Conservation (phyloP, 23 red algal species). For the Gracilariopsis chorda region DNA sequence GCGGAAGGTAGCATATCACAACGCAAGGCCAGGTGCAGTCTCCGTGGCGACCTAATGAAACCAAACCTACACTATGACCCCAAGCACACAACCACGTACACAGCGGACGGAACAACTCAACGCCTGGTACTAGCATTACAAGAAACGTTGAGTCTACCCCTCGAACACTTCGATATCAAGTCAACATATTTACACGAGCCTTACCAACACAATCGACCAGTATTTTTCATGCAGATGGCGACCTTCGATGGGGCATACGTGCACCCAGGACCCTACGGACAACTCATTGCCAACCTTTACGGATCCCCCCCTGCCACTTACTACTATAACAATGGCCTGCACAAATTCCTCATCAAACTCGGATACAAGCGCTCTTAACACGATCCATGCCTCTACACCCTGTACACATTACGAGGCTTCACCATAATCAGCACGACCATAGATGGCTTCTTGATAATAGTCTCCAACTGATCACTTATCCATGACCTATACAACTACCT, state of each 20-base stretch:
- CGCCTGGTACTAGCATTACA: too few relatives aligned
- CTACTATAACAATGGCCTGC: neutral
- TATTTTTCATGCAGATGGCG: neutral
- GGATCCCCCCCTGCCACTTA: neutral
- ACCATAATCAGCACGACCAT: neutral
- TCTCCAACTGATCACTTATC: neutral
- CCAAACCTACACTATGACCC: too few relatives aligned
- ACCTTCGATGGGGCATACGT: neutral
- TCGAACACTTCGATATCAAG: slow-evolving; percentile 33
- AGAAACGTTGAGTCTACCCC: too few relatives aligned
- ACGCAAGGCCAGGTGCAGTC: too few relatives aligned
- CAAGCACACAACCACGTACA: too few relatives aligned
- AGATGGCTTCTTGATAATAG: neutral
- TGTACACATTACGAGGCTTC: neutral
- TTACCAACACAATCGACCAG: neutral
- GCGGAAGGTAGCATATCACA: too few relatives aligned
- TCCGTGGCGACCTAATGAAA: too few relatives aligned
- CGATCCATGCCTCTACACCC: neutral
- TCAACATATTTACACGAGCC: neutral
- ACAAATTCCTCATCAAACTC: neutral
- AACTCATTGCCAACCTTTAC: neutral
- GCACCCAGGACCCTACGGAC: neutral
- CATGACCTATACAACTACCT: neutral
- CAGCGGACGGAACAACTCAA: too few relatives aligned
- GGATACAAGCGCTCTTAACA: neutral